These are phyloP conservation scores for Helminthosporium solani DNA, from an alignment of 2,329 filamentous ascomycete species.

Conservation along the genomic window DNA sequence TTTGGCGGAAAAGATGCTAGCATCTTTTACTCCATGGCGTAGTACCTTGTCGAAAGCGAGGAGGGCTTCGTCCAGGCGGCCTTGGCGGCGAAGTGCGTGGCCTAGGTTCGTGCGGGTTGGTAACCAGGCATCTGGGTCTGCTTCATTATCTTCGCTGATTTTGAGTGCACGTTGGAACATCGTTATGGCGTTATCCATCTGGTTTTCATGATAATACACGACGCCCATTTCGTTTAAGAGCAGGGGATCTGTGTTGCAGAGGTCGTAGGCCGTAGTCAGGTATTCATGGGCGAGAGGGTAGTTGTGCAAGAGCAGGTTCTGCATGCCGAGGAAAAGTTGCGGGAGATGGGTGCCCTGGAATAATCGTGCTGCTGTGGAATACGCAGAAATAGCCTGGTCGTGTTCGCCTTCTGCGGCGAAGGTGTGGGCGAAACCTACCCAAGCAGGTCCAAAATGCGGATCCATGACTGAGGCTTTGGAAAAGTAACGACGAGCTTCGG, in stretches of 20 bases:
- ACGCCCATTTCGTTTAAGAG: constrained; percentile 95
- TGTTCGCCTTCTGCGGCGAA: constrained; percentile 97
- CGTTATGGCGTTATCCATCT: constrained; percentile 70
- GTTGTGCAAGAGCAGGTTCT: constrained; percentile 94
- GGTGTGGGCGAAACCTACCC: constrained; percentile 98
- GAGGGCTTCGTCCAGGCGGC: constrained; percentile 69
- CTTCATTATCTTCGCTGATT: constrained; percentile 77
- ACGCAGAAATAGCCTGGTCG: constrained; percentile 96
- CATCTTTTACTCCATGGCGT: constrained; percentile 75
- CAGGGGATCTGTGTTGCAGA: constrained; percentile 82
- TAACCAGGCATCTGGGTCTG: constrained; percentile 79
- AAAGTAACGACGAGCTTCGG: constrained; percentile 92
- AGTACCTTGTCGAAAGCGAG: constrained; percentile 85
- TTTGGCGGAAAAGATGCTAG: constrained; percentile 76
- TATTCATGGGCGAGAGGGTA: constrained; percentile 93
- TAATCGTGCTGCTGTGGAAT: constrained; percentile 88
- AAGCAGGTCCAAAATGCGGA: constrained; percentile 92
- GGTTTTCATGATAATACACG: constrained; percentile 89
- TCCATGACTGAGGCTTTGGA: constrained; percentile 98
- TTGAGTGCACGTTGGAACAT: constrained; percentile 77
- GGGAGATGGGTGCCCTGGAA: constrained; percentile 97
- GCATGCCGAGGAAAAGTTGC: constrained; percentile 96
- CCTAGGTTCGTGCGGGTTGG: constrained; percentile 85
- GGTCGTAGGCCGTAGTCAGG: constrained; percentile 79
- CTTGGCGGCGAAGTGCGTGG: constrained; percentile 76